Evolutionary conservation across 352 stramenopile genomes (phyloP), one percentile per base, ranked within the genome.

Genomic region (Pythium dissimile): DNA sequence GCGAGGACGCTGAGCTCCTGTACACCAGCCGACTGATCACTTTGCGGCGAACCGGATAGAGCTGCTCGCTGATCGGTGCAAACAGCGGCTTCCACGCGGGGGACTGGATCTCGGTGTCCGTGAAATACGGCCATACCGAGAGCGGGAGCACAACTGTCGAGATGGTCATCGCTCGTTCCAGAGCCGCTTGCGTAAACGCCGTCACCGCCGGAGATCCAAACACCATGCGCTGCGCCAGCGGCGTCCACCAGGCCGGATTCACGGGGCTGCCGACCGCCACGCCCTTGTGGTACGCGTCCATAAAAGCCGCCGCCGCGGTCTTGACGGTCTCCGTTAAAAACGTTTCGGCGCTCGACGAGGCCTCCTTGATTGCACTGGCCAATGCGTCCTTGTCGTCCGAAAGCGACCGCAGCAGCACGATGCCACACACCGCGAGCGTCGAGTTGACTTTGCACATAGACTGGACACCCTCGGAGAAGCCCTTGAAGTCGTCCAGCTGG

Each of bases 101-200:
- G 13, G 32, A 16, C 20, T 41, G 8, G 20, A 46, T 34, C 31
- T 56, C 34, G 0, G 9, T 34, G 18, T 5, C 35, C 8, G 21
- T 35, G 15, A 56, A 56, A 20, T 45, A 55, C 8, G 48, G 48
- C 48, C 48, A 55, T 20, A 55, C 24, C 23, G 34, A 31, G 6
- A 55, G n/a, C 48, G 23, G 18, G 13, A 45, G 20, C 9, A 45
- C 31, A 5, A 44, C 20, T 12, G 30, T 32, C 7, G 18, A 15
- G 5, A 21, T 13, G 0, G 31, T 45, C 31, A 38, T 43, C 12
- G 48, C 32, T 1, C 48, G 48, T 20, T 31, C 15, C 48, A 55
- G 9, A 10, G 10, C 48, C 7, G 31, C 21, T 15, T 11, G 12
- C 6, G 48, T 10, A 23, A 34, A 44, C 48, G 48, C 45, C 18